Evolutionary conservation across 768 basidiomycete genomes (phyloP).

Genomic region (Agaricus sinodeliciosus): DNA sequence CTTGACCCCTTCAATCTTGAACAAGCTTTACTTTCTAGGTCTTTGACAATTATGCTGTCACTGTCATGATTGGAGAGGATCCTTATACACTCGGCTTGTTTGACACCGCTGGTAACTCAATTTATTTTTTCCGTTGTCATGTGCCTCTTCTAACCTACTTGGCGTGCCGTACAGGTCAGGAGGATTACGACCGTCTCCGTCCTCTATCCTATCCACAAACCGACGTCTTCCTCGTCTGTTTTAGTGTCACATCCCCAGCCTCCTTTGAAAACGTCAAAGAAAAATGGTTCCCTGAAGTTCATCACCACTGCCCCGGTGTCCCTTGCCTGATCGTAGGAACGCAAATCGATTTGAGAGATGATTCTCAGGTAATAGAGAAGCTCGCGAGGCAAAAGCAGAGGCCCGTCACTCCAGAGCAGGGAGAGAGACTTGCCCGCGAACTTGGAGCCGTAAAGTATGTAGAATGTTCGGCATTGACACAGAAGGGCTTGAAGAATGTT

Average conservation of each 20-base stretch:
- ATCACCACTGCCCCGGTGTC: slow-evolving; percentile 98
- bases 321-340: slow-evolving; percentile 99
- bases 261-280: slow-evolving; percentile 99
- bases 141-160: slow-evolving; percentile 10
- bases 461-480: slow-evolving; percentile 97
- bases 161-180: slow-evolving; percentile 62
- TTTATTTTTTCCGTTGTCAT: not conserved
- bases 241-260: slow-evolving; percentile 96
- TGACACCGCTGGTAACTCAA: slow-evolving; percentile 84
- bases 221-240: slow-evolving; percentile 99
- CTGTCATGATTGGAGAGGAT: slow-evolving; percentile 99
- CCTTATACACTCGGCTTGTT: slow-evolving; percentile 97
- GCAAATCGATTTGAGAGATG: slow-evolving; percentile 95
- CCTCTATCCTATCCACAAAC: slow-evolving; percentile 99
- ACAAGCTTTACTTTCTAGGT: slow-evolving; percentile 40
- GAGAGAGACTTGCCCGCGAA: slow-evolving; percentile 93
- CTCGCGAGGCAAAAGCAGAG: slow-evolving; percentile 93
- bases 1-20: slow-evolving; percentile 16
- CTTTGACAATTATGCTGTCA: slow-evolving; percentile 97
- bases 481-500: slow-evolving; percentile 99
- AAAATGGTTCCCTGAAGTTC: slow-evolving; percentile 99
- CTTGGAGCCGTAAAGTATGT: slow-evolving; percentile 98
- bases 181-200: slow-evolving; percentile 99
- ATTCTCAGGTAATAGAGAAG: slow-evolving; percentile 90
- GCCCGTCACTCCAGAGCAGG: slow-evolving; percentile 82